A percentile compares a stretch with the other conserved stretches of the same genome.
Conservation (phyloP, 2,329 filamentous ascomycete species). For the Myriangium duriaei region DNA sequence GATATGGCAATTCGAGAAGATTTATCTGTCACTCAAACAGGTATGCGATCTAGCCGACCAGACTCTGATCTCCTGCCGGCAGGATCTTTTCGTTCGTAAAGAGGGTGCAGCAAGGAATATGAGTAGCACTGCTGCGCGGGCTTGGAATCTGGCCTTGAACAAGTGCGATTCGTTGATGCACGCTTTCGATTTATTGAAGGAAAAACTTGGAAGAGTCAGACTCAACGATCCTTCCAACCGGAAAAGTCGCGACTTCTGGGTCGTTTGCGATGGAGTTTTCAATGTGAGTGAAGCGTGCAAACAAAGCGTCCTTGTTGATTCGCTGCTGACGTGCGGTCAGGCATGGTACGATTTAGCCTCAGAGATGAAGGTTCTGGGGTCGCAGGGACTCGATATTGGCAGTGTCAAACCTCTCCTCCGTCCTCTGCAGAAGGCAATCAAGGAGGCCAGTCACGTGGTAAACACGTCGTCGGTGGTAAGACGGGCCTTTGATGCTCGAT, state of each 20-base stretch:
- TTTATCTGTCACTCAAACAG: constrained; percentile 63
- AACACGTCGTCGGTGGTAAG: constrained; percentile 39
- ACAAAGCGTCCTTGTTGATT: constrained; percentile 9
- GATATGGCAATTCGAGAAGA: constrained; percentile 67
- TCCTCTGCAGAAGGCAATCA: constrained; percentile 70
- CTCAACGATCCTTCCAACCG: constrained; percentile 71
- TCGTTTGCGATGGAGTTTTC: constrained; percentile 63
- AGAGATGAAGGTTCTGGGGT: constrained; percentile 40
- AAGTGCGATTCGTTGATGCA: constrained; percentile 60
- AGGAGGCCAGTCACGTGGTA: constrained; percentile 66
- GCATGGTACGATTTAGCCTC: constrained; percentile 56
- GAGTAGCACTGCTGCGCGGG: constrained; percentile 35
- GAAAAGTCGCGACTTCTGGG: constrained; percentile 50
- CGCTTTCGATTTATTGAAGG: constrained; percentile 60
- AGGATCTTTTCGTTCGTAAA: constrained; percentile 52
- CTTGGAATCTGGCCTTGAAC: constrained; percentile 59
- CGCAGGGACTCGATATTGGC: constrained; percentile 29
- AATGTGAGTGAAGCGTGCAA: constrained; percentile 30
- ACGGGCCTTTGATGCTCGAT: not conserved
- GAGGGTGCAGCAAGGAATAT: constrained; percentile 39
- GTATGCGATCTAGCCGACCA: constrained; percentile 63
- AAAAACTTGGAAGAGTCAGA: constrained; percentile 65
- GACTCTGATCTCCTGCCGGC: constrained; percentile 56
- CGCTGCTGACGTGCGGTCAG: constrained; percentile 23
- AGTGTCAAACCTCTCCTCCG: constrained; percentile 64